Conservation (phyloP, 768 basidiomycete species). For the Lanmaoa pseudosensibilis region DNA sequence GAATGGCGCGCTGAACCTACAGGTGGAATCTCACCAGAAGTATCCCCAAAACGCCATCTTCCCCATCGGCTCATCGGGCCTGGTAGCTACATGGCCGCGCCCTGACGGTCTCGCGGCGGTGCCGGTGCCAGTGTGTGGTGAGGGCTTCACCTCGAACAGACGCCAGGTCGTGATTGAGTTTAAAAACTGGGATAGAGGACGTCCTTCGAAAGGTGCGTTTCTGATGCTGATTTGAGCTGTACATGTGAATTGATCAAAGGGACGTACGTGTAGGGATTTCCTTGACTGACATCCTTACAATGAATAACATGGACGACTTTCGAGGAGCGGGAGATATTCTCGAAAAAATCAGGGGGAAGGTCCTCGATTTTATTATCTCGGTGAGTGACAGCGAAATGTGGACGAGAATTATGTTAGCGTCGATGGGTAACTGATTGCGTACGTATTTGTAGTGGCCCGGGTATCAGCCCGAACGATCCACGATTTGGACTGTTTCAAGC, state of each 20-base stretch:
- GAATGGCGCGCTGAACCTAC: background rate
- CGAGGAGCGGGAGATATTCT: background rate
- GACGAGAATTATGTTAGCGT: too few relatives aligned
- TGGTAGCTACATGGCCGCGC: slow-evolving; percentile 1
- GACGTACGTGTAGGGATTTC: background rate
- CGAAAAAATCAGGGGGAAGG: too few relatives aligned
- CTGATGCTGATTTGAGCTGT: background rate
- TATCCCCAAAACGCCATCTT: background rate
- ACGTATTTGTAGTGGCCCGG: slow-evolving; percentile 10
- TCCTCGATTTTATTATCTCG: background rate
- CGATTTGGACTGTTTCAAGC: background rate
- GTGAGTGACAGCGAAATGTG: background rate
- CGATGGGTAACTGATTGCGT: background rate
- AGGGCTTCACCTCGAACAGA: background rate
- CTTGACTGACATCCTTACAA: background rate
- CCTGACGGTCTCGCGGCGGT: background rate
- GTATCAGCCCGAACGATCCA: background rate
- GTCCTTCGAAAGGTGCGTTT: slow-evolving; percentile 4
- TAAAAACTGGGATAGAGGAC: background rate
- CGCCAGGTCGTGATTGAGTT: slow-evolving; percentile 3
- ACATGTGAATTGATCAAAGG: background rate
- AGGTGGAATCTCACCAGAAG: background rate
- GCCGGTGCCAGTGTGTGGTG: background rate
- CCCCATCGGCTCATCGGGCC: background rate
- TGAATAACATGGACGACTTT: background rate